These are phyloP conservation scores for Globisporangium abappressorium DNA, from an alignment of 352 stramenopile species.

Conservation along the genomic window DNA sequence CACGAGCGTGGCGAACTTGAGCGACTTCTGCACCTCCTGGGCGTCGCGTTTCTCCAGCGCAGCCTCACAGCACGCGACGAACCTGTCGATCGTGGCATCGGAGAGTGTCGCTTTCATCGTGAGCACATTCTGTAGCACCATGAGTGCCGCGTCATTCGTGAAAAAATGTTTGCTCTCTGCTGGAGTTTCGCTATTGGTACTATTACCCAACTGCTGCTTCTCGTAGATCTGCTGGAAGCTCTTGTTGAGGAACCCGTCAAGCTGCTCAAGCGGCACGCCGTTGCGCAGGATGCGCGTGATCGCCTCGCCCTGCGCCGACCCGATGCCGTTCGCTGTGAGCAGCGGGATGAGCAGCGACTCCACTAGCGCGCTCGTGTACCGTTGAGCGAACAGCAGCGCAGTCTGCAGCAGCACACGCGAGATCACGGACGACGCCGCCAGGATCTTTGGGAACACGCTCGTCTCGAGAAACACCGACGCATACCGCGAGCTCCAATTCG, in stretches of 20 bases:
- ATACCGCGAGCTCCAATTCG: constrained; percentile 72
- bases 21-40: constrained; percentile 32
- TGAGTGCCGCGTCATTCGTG: constrained; percentile 56
- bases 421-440: constrained; percentile 55
- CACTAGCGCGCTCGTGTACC: constrained; percentile 39
- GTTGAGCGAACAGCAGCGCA: constrained; percentile 45
- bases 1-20: constrained; percentile 64
- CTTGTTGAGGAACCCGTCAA: constrained; percentile 47
- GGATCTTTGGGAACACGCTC: constrained; percentile 57
- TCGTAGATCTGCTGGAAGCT: constrained; percentile 15
- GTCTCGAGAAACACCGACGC: constrained; percentile 55
- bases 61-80: constrained; percentile 42
- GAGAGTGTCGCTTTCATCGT: constrained; percentile 56
- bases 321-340: constrained; percentile 32
- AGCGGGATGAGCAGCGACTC: constrained; percentile 58
- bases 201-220: constrained; percentile 10
- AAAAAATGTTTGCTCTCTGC: constrained; percentile 30
- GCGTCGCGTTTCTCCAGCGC: constrained; percentile 33
- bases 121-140: constrained; percentile 75
- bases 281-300: constrained; percentile 62
- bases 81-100: constrained; percentile 37
- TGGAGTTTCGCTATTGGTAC: neutral
- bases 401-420: constrained; percentile 71
- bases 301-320: constrained; percentile 59
- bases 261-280: constrained; percentile 38